Base-by-base conservation (phyloP, 176 grass and related monocot genomes). In the Thinopyrum elongatum region DNA sequence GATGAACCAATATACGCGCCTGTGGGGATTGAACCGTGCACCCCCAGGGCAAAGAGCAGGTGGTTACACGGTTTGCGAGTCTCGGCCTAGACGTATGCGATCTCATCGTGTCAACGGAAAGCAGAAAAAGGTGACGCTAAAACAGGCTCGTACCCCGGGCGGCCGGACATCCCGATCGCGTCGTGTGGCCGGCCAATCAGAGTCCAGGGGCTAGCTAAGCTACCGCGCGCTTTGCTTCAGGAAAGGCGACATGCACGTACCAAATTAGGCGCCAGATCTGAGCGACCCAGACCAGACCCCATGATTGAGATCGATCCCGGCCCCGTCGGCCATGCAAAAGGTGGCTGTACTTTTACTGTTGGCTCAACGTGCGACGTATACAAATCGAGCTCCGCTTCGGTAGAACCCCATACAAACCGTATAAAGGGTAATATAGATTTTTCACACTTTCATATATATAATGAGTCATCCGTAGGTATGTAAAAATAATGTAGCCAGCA, bases 191-290 rank as follows among this genome's bases (percentile, higher is more conserved):
- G 71, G 14, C 71, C 14, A 75, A 58, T 58, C 53, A 58, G 46
- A 75, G 71, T 75, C 71, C 23, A 75, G 41, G 23, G 7, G 53
- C 49, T 58, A 58, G 53, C 53, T 49, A 49, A 22, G 53, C 19
- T 58, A 58, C 49, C 49, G 49, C 49, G 13, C 4, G 53, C 67
- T 29, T 35, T 90, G 84, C 79, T 77, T 71, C 88, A 86, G 0
- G 39, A 83, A 65, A 41, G 65, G 88, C 73, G 88, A 86, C 84
- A 90, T 86, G 70, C 73, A 90, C 78, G 70, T 21, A 47, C 34
- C 71, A 34, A 70, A 74, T 63, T 30, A 62, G 71, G 78, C 63
- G 38, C 38, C 88, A 49, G 82, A 81, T 85, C 77, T 61, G 77
- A 66, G 6, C 44, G 29, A 25, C 5, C 62, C 5, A 14, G 10